Conservation (phyloP, 192 early-diverging fungal species). For the Physocladia obscura region DNA sequence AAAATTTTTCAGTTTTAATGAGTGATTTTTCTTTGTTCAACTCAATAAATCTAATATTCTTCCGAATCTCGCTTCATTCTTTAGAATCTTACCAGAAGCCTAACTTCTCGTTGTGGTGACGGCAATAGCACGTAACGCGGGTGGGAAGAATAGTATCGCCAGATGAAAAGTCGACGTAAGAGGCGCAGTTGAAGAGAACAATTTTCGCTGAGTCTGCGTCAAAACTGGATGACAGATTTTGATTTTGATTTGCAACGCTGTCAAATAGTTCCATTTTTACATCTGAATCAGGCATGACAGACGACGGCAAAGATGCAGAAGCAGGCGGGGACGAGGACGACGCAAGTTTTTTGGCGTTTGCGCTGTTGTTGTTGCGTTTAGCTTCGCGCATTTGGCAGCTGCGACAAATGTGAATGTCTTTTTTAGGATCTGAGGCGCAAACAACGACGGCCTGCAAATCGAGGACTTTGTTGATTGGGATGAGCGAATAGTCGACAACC, state of each 20-base stretch:
- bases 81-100: slow-evolving; percentile 79
- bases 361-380: slow-evolving; percentile 19
- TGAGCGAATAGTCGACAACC: slow-evolving; percentile 36
- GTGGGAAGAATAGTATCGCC: slow-evolving; percentile 88
- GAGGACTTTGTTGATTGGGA: slow-evolving; percentile 41
- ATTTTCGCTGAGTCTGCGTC: slow-evolving; percentile 76
- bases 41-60: too few relatives aligned
- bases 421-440: slow-evolving; percentile 75
- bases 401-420: slow-evolving; percentile 74
- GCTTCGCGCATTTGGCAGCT: slow-evolving; percentile 66
- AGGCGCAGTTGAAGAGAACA: slow-evolving; percentile 84
- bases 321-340: slow-evolving; percentile 43
- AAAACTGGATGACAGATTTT: slow-evolving; percentile 61
- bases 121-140: slow-evolving; percentile 94
- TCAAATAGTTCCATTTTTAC: slow-evolving; percentile 39
- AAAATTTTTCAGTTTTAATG: background rate
- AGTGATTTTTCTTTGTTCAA: too few relatives aligned
- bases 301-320: slow-evolving; percentile 15
- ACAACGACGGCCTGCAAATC: slow-evolving; percentile 77
- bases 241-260: slow-evolving; percentile 27
- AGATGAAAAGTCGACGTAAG: slow-evolving; percentile 81
- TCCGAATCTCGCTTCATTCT: background rate
- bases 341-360: slow-evolving; percentile 5
- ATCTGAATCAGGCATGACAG: background rate
- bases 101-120: slow-evolving; percentile 90